Evolutionary conservation across 108 stramenopile species (phyloP).

Genomic region (Chaetoceros muelleri): DNA sequence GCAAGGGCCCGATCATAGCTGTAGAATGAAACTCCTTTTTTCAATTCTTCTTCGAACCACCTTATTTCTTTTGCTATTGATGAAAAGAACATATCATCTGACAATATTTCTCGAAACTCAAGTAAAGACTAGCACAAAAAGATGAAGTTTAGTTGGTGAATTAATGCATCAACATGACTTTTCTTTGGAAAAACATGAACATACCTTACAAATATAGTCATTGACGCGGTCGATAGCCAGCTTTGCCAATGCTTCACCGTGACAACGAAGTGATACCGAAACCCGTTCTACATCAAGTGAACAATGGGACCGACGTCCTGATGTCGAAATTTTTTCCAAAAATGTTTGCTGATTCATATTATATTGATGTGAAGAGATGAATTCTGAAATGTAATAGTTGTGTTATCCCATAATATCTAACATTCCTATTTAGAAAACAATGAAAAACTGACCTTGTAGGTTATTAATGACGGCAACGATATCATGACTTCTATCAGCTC

Average conservation of each 20-base stretch:
- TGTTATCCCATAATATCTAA: too few species aligned
- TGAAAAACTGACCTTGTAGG: background rate
- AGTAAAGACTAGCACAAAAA: too few species aligned
- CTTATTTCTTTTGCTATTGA: background rate
- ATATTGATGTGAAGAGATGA: background rate
- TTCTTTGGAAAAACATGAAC: too few species aligned
- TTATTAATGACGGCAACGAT: background rate
- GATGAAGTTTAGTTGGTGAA: too few species aligned
- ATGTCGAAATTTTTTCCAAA: background rate
- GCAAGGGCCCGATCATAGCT: background rate
- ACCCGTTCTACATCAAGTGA: background rate
- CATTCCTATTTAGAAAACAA: too few species aligned
- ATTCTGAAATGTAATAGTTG: background rate
- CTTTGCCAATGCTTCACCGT: background rate
- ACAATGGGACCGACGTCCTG: background rate
- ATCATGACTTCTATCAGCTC: background rate
- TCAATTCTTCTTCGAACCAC: background rate
- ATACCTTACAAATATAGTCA: too few species aligned
- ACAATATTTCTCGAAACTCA: background rate
- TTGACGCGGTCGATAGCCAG: too few species aligned
- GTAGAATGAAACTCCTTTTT: background rate
- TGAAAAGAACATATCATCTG: background rate
- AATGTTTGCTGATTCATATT: background rate
- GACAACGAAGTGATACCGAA: background rate
- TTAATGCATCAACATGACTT: too few species aligned